Evolutionary conservation across 1,284 basidiomycete genomes (phyloP), one percentile per base, ranked within the genome.

Genomic region (Butyriboletus appendiculatus): DNA sequence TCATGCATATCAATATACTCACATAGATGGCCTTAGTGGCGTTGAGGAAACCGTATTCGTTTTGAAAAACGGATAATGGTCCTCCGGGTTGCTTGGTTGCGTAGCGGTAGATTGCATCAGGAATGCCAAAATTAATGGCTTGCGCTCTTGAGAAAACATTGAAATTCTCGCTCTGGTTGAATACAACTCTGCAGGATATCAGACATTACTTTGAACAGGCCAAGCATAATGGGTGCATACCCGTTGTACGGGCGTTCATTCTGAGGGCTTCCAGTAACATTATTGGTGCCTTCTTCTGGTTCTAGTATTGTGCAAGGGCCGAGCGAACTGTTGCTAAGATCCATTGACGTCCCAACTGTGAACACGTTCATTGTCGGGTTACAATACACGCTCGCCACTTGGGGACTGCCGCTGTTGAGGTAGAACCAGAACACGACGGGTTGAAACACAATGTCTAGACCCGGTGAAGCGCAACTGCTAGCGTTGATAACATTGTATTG

Each of bases 371-470:
- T 75, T 0, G 66, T 73, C 7, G 85, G 84, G 7, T 66, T 58
- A 61, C 85, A 88, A 57, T 85, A 85, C 4, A 87, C 75, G 4
- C 75, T 77, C 47, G 74, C 72, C 0, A 76, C 78, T 52, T 81
- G 71, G 10, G 71, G 65, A 20, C 44, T 57, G 22, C 57, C 66
- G 37, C 66, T 63, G 18, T 62, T 71, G 65, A 64, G 73, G 74
- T 68, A 78, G 50, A 68, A 86, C 85, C 85, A 87, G 59, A 87
- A 88, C 73, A 86, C 77, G 35, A 86, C 80, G 2, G 84, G 82
- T 41, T 73, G 75, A 52, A 81, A 79, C 18, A 71, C 56, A n/a
- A 73, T 54, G 39, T 77, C 68, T 16, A 70, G 35, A 10, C 50
- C 55, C 9, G 67, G 55, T 14, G 66, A 60, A 45, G 71, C 71